Evolutionary conservation across 306 rosid genomes (phyloP).

Genomic region (Quercus parvula): DNA sequence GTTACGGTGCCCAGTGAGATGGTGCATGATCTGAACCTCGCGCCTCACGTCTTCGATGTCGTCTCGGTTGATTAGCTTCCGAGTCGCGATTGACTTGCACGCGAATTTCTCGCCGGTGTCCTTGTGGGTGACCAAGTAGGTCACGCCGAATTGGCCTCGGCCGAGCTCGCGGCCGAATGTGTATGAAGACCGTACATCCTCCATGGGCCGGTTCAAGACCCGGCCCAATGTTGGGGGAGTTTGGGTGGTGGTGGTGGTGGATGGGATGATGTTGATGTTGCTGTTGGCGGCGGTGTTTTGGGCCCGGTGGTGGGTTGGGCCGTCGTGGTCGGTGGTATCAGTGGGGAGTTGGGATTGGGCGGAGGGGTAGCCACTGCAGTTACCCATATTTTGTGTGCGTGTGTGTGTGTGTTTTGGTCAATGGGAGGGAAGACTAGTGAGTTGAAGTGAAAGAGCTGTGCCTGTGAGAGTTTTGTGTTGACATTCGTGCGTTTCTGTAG

Average conservation of each 20-base stretch:
- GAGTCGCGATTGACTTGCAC: slow-evolving; percentile 86
- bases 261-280: slow-evolving; percentile 45
- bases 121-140: slow-evolving; percentile 76
- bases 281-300: slow-evolving; percentile 29
- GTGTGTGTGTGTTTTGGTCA: slow-evolving; percentile 20
- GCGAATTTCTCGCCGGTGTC: slow-evolving; percentile 69
- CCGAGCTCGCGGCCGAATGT: slow-evolving; percentile 93
- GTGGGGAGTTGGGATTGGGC: slow-evolving; percentile 2
- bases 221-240: slow-evolving; percentile 45
- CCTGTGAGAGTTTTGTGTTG: no score
- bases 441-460: neutral
- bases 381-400: slow-evolving; percentile 46
- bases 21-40: slow-evolving; percentile 98
- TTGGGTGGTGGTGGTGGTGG: slow-evolving; percentile 28
- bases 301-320: slow-evolving; percentile 9
- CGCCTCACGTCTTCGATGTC: slow-evolving; percentile 86
- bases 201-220: slow-evolving; percentile 74
- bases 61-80: slow-evolving; percentile 67
- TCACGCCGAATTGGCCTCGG: slow-evolving; percentile 93
- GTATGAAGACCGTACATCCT: slow-evolving; percentile 69
- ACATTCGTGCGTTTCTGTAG: neutral
- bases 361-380: slow-evolving; percentile 37
- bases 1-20: slow-evolving; percentile 90
- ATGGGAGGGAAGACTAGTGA: neutral
- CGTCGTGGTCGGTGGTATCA: slow-evolving; percentile 5